Conservation (phyloP, 2,329 filamentous ascomycete species). For the Aureobasidium sp. region DNA sequence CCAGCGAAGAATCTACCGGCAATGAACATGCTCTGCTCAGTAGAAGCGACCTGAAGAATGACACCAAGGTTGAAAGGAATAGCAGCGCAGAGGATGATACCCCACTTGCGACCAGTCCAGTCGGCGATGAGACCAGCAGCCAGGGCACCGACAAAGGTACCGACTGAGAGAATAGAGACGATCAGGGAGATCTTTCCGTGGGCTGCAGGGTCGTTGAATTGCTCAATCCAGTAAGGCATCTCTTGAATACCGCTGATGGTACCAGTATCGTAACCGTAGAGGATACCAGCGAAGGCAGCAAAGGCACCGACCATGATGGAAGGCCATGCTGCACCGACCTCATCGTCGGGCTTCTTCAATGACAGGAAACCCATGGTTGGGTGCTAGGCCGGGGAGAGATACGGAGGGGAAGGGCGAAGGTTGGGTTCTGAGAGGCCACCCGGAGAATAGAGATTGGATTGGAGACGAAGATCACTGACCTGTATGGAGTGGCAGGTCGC, state of each 20-base stretch:
- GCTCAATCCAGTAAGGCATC: constrained; percentile 17
- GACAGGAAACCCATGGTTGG: constrained; percentile 30
- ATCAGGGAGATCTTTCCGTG: constrained; percentile 19
- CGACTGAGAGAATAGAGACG: constrained; percentile 21
- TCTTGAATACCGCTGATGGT: constrained; percentile 10
- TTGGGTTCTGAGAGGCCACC: background rate
- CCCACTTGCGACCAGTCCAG: constrained; percentile 61
- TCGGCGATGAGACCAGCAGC: constrained; percentile 62
- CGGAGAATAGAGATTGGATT: background rate
- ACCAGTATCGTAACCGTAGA: constrained; percentile 17
- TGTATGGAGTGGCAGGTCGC: background rate
- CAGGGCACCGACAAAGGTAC: constrained; percentile 21
- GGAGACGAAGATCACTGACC: background rate
- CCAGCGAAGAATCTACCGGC: constrained; percentile 20
- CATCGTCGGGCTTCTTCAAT: constrained; percentile 37
- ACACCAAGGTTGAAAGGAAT: constrained; percentile 32
- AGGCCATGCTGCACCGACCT: constrained; percentile 36
- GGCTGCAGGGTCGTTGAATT: constrained; percentile 15
- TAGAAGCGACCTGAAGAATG: constrained; percentile 20
- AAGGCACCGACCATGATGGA: constrained; percentile 36
- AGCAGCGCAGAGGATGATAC: constrained; percentile 59
- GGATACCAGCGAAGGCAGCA: constrained; percentile 30
- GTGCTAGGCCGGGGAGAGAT: background rate
- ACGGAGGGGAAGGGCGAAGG: too few species aligned
- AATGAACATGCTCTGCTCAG: constrained; percentile 18